Percentiles rank a stretch among this genome's conserved stretches.
These are phyloP conservation scores for Ulota crispa DNA, from an alignment of 225 moss, liverwort and hornwort genomes.

Conservation along the genomic window DNA sequence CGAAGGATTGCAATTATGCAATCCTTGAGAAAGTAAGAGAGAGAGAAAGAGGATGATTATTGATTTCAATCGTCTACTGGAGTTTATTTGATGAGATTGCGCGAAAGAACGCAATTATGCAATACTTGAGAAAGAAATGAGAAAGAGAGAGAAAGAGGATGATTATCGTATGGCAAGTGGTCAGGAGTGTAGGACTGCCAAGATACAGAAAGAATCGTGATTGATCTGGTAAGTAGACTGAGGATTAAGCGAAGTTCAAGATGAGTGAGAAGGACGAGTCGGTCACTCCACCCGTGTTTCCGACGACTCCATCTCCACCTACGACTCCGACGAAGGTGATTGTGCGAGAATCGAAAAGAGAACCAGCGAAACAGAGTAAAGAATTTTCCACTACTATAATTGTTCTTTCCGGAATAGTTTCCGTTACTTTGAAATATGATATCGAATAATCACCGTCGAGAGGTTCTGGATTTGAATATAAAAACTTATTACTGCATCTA, in stretches of 20 bases:
- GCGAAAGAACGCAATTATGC: background rate
- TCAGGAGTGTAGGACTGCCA: background rate
- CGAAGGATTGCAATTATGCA: background rate
- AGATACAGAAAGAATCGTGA: background rate
- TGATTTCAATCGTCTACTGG: background rate
- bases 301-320: conserved; percentile 22
- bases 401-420: background rate
- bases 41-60: background rate
- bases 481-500: too few relatives aligned
- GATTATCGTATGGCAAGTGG: background rate
- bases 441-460: background rate
- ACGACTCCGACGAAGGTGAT: conserved; percentile 32
- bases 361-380: conserved; percentile 25
- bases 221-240: background rate
- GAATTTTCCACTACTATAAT: background rate
- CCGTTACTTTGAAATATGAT: background rate
- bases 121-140: background rate
- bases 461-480: background rate
- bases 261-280: conserved; percentile 39
- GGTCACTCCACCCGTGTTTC: conserved; percentile 20
- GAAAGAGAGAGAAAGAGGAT: background rate
- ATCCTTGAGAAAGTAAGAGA: background rate
- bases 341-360: conserved; percentile 40
- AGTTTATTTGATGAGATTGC: background rate
- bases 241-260: conserved; percentile 11